phyloP scores from a whole-genome alignment of 352 stramenopile genomes.

The Globisporangium radiosum region DNA sequence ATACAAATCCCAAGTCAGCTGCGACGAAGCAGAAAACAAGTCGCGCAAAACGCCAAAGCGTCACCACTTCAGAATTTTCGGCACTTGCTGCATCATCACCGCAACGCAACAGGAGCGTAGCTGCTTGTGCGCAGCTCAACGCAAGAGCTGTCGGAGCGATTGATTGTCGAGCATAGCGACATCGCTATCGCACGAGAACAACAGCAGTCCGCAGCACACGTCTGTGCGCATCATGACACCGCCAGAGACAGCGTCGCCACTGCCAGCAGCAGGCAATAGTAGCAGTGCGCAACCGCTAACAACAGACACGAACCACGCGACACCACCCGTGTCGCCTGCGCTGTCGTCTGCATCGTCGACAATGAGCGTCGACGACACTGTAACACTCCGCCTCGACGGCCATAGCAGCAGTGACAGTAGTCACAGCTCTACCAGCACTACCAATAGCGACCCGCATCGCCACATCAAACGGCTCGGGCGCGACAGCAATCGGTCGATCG shows the following conservation, averaged over 20 bases:
- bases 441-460: slow-evolving; percentile 2
- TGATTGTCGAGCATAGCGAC: slow-evolving; percentile 2
- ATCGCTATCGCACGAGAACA: slow-evolving; percentile 7
- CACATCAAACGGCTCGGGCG: slow-evolving; percentile 10
- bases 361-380: slow-evolving; percentile 3
- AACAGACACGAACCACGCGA: neutral
- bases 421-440: no score
- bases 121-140: no score
- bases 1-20: no score
- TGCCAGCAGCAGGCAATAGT: neutral
- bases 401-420: neutral
- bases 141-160: no score
- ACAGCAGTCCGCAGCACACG: slow-evolving; percentile 11
- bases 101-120: no score
- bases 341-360: slow-evolving; percentile 10
- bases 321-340: slow-evolving; percentile 11
- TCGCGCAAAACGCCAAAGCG: neutral
- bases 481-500: slow-evolving; percentile 29
- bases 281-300: no score
- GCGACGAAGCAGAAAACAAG: neutral
- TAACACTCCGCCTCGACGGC: slow-evolving; percentile 2
- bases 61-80: neutral
- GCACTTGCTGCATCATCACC: no score
- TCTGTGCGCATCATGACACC: slow-evolving; percentile 8
- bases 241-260: neutral